phyloP scores from a whole-genome alignment of 2,329 filamentous ascomycete species.

The Fusarium verrucosum region DNA sequence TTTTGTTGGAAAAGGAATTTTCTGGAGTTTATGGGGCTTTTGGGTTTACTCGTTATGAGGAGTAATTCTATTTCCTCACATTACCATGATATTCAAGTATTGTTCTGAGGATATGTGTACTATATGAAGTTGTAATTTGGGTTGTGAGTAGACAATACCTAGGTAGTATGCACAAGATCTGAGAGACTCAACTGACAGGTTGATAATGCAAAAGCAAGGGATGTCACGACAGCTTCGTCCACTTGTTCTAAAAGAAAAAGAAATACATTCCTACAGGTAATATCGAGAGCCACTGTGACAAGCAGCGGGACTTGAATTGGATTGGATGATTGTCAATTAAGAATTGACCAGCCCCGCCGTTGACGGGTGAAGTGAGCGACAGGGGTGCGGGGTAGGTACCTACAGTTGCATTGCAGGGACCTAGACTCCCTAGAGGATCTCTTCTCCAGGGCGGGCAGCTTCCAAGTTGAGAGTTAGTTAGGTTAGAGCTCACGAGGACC shows the following conservation, averaged over 20 bases:
- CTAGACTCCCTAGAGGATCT: neutral
- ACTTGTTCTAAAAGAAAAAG: conserved; percentile 7
- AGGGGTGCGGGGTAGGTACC: conserved; percentile 19
- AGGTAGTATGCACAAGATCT: conserved; percentile 11
- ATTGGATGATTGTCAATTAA: conserved; percentile 25
- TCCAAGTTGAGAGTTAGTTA: conserved; percentile 21
- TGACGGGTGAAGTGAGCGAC: conserved; percentile 19
- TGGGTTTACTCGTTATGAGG: neutral
- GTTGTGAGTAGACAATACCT: neutral
- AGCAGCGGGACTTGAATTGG: conserved; percentile 11
- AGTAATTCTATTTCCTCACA: neutral
- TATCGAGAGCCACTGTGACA: neutral
- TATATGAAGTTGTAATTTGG: neutral
- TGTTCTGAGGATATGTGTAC: neutral
- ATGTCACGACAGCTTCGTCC: neutral
- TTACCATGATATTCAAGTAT: neutral
- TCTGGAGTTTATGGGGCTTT: conserved; percentile 2
- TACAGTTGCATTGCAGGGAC: too few species aligned
- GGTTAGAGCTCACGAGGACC: conserved; percentile 16
- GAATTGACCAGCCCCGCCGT: conserved; percentile 22
- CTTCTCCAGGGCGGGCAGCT: conserved; percentile 26
- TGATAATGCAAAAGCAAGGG: neutral
- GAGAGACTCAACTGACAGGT: conserved; percentile 12
- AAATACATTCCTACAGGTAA: neutral
- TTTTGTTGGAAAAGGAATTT: conserved; percentile 1